Evolutionary conservation across 129 eudicot species (phyloP).

Genomic region (Chrysanthemum lavandulifolium): DNA sequence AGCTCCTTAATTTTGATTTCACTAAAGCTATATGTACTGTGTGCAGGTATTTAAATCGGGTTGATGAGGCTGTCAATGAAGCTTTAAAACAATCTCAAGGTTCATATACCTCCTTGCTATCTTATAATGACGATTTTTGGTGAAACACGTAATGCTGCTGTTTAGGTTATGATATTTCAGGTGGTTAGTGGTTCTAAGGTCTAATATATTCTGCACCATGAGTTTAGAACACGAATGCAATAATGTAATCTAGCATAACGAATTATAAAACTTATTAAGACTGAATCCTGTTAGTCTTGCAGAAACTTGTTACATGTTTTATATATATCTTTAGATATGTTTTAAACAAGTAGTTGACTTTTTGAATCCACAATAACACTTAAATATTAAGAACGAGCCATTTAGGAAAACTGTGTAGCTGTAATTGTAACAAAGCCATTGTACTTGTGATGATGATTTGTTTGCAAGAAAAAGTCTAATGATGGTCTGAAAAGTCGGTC

Average conservation of each 20-base stretch:
- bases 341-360: background rate
- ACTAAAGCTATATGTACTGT: background rate
- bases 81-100: conserved; percentile 87
- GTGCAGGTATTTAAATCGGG: conserved; percentile 70
- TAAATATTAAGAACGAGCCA: background rate
- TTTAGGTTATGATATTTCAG: too few species aligned
- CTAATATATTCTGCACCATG: background rate
- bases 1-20: conserved; percentile 3
- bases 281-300: too few species aligned
- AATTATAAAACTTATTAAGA: background rate
- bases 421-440: too few species aligned
- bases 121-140: too few species aligned
- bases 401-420: background rate
- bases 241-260: background rate
- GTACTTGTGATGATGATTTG: background rate
- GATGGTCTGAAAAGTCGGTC: background rate
- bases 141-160: too few species aligned
- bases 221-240: background rate
- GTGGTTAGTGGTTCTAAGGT: background rate
- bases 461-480: background rate
- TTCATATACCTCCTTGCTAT: conserved; percentile 7
- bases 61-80: conserved; percentile 80
- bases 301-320: background rate
- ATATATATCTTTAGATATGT: background rate
- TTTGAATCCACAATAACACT: background rate